Base-by-base conservation (phyloP, 257 asterid species). In the Solanum habrochaites region DNA sequence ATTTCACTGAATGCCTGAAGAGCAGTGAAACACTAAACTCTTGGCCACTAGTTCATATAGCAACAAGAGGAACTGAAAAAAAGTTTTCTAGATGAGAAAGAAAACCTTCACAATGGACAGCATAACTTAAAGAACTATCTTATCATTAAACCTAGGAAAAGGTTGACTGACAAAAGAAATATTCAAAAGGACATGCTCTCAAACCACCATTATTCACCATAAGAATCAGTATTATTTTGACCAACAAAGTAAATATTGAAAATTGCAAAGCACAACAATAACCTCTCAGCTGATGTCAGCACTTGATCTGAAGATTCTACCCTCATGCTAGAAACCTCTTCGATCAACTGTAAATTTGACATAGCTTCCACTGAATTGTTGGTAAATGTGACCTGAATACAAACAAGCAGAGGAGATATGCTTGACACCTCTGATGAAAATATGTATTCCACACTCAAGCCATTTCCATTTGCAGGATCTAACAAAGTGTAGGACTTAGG, bases 381-480 rank as follows among this genome's bases (percentile, higher is more conserved):
- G 88, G 86, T 90, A 85, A 96, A 96, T 90, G 91, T 92, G 85
- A 92, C 92, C 87, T 93, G 92, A 85, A 97, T 88, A 86, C 98
- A 95, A 72, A 94, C 90, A 82, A 93, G 93, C 88, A 90, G 87
- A 15, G 93, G 89, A 56, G 98, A 93, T 86, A 92, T 73, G 89
- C 89, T 93, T 43, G 99, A 97, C 60, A 91, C 90, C 94, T 93
- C 98, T 49, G 98, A 90, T 43, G 91, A 91, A 93, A 93, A 97
- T 82, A 82, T 87, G 88, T 95, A 96, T 72, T 90, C 91, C 86
- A 94, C 99, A 89, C 91, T 90, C 91, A 97, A 92, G 82, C 98
- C 99, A 83, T 93, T 94, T 86, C 98, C 96, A 89, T 91, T 97
- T 77, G 94, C 91, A 91, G 97, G 95, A 91, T 97, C 98, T 66